Conservation (phyloP, 140 eudicot species). For the Artemisia princeps region DNA sequence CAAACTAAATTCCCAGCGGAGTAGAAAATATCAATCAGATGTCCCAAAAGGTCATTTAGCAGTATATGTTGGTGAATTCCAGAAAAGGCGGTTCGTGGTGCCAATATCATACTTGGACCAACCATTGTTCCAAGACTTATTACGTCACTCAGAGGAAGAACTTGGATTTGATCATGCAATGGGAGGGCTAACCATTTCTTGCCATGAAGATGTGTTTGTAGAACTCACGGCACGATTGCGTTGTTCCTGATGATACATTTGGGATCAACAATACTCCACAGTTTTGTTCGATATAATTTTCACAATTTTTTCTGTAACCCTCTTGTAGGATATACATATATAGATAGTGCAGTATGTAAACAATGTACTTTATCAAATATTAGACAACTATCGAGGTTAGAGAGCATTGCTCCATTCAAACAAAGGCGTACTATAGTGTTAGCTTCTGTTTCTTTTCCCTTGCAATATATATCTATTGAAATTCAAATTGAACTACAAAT, state of each 20-base stretch:
- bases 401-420: too few species aligned
- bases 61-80: slow-evolving; percentile 36
- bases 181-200: slow-evolving; percentile 41
- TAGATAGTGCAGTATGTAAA: too few species aligned
- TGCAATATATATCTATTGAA: too few species aligned
- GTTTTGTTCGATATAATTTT: too few species aligned
- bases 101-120: slow-evolving; percentile 34
- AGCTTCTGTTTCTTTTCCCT: too few species aligned
- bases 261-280: too few species aligned
- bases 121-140: slow-evolving; percentile 33
- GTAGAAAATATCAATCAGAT: slow-evolving; percentile 20
- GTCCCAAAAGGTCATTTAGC: slow-evolving; percentile 42
- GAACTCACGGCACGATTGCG: slow-evolving; percentile 13
- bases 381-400: too few species aligned
- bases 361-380: too few species aligned
- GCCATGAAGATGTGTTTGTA: slow-evolving; percentile 34
- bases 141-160: slow-evolving; percentile 35
- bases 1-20: slow-evolving; percentile 18
- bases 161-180: slow-evolving; percentile 38
- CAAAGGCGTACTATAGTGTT: too few species aligned
- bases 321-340: too few species aligned
- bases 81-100: slow-evolving; percentile 30
- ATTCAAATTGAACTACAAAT: too few species aligned
- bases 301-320: too few species aligned
- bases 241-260: not conserved